A percentile compares a stretch with the other conserved stretches of the same genome.
These are phyloP conservation scores for Geotrichum fermentans DNA, from an alignment of 1,139 yeast species.

Conservation along the genomic window DNA sequence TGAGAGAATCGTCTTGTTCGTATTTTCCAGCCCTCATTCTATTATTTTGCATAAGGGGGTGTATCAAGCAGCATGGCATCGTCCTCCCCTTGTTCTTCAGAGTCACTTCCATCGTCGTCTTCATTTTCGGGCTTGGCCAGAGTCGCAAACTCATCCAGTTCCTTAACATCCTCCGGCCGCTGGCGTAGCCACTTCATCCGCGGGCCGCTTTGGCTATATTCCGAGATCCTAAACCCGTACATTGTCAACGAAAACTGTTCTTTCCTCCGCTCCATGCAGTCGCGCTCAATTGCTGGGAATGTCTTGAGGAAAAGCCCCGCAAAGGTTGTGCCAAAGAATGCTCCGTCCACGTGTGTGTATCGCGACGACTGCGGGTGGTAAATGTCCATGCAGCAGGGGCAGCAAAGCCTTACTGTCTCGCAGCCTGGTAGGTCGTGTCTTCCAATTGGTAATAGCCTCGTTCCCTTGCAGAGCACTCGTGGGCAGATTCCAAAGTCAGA, in stretches of 20 bases:
- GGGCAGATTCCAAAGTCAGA: slow-evolving; percentile 92
- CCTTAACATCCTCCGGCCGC: slow-evolving; percentile 47
- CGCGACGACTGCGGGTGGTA: slow-evolving; percentile 83
- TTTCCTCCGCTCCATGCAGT: slow-evolving; percentile 47
- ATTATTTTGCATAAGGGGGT: neutral
- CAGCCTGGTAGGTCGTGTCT: slow-evolving; percentile 85
- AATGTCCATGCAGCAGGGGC: slow-evolving; percentile 91
- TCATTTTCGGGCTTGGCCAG: neutral
- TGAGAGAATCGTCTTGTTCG: too few species aligned
- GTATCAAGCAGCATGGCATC: slow-evolving; percentile 6
- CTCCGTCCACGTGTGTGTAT: slow-evolving; percentile 87
- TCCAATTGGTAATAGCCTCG: slow-evolving; percentile 89
- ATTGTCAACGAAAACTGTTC: slow-evolving; percentile 64
- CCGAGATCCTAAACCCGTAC: slow-evolving; percentile 83
- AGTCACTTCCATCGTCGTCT: neutral
- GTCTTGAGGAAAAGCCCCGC: slow-evolving; percentile 87
- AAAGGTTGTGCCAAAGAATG: slow-evolving; percentile 93
- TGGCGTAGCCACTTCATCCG: slow-evolving; percentile 93
- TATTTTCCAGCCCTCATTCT: too few species aligned
- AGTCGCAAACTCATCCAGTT: slow-evolving; percentile 15
- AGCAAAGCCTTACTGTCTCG: slow-evolving; percentile 85
- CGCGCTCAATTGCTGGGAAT: slow-evolving; percentile 73
- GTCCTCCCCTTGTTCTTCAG: slow-evolving; percentile 9
- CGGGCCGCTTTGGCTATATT: slow-evolving; percentile 73
- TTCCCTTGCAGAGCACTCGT: slow-evolving; percentile 84